Conservation (phyloP, 306 rosid species). For the Lithocarpus polystachyus region DNA sequence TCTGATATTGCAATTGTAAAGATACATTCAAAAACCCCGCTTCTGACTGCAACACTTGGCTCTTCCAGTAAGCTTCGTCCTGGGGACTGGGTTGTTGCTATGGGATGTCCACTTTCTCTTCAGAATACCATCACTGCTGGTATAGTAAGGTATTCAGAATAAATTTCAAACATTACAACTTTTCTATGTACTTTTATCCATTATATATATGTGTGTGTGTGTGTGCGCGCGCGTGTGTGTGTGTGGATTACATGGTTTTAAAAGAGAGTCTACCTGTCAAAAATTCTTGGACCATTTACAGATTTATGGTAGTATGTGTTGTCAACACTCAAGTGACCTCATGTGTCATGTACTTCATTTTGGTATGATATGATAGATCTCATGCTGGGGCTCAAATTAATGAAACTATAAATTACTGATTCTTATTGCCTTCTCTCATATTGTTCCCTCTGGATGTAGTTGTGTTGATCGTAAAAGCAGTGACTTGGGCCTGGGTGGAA, state of each 20-base stretch:
- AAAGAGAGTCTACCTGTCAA: not conserved
- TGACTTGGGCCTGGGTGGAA: conserved; percentile 85
- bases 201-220: not conserved
- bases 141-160: conserved; percentile 67
- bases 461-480: conserved; percentile 92
- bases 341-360: not conserved
- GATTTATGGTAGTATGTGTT: not conserved
- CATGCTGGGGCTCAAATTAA: not conserved
- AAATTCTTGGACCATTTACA: not conserved
- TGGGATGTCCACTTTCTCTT: conserved; percentile 90
- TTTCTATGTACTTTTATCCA: not conserved
- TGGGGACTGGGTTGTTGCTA: conserved; percentile 88
- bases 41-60: conserved; percentile 80
- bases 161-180: not conserved
- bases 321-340: not conserved
- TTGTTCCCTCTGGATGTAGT: conserved; percentile 29
- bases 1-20: conserved; percentile 87
- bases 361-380: not conserved
- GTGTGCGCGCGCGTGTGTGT: not conserved
- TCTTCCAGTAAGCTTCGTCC: conserved; percentile 79
- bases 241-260: not conserved
- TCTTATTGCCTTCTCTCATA: conserved; percentile 12
- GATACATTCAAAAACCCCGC: conserved; percentile 75
- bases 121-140: conserved; percentile 95
- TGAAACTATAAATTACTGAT: not conserved